phyloP scores from a whole-genome alignment of 441 rosid genomes.

The Jatropha podagrica region DNA sequence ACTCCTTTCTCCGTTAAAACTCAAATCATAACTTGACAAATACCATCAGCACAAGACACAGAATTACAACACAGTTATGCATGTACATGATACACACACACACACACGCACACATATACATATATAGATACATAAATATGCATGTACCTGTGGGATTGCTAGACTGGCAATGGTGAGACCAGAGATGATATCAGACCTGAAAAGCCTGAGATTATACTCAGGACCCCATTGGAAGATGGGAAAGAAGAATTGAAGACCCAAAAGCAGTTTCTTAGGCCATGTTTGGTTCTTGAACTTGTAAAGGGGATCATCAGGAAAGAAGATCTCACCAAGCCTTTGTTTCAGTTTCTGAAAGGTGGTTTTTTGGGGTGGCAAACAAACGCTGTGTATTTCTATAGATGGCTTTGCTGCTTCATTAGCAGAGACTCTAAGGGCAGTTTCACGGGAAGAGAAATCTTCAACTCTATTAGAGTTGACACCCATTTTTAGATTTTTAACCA shows the following conservation, averaged over 20 bases:
- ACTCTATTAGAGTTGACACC: slow-evolving; percentile 51
- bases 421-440: slow-evolving; percentile 27
- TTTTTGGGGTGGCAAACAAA: slow-evolving; percentile 63
- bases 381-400: slow-evolving; percentile 57
- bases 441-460: slow-evolving; percentile 42
- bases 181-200: slow-evolving; percentile 85
- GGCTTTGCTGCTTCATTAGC: slow-evolving; percentile 26
- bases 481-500: slow-evolving; percentile 28
- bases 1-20: slow-evolving; percentile 19
- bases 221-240: slow-evolving; percentile 89
- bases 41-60: neutral
- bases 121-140: neutral
- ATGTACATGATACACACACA: neutral
- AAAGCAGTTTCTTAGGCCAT: slow-evolving; percentile 46
- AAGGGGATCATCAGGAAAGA: slow-evolving; percentile 97
- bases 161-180: slow-evolving; percentile 99
- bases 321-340: slow-evolving; percentile 60
- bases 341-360: slow-evolving; percentile 68
- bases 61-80: too few species aligned
- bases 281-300: slow-evolving; percentile 76
- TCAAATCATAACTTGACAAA: slow-evolving; percentile 7
- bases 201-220: slow-evolving; percentile 53
- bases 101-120: neutral
- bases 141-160: slow-evolving; percentile 90
- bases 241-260: slow-evolving; percentile 69